Evolutionary conservation across 345 rosid species (phyloP).

Genomic region (Iberis pinnata): DNA sequence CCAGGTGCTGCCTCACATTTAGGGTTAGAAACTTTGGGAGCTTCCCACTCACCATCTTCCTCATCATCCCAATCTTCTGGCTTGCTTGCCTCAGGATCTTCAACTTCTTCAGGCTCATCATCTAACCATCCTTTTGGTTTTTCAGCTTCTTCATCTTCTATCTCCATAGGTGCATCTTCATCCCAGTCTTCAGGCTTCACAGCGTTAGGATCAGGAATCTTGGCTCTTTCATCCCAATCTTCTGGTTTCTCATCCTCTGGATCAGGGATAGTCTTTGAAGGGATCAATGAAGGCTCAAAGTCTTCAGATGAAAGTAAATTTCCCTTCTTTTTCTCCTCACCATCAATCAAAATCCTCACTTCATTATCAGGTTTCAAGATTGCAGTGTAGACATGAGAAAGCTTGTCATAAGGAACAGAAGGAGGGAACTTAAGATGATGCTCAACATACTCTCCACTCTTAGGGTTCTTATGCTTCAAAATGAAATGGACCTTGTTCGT

Average conservation of each 20-base stretch:
- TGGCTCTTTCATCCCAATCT: constrained; percentile 79
- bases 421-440: constrained; percentile 82
- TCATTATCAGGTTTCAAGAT: constrained; percentile 66
- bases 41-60: constrained; percentile 86
- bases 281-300: constrained; percentile 71
- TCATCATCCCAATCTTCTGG: constrained; percentile 93
- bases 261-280: constrained; percentile 70
- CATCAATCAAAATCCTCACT: constrained; percentile 50
- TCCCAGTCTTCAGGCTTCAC: constrained; percentile 83
- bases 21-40: constrained; percentile 67
- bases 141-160: constrained; percentile 61
- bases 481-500: constrained; percentile 86
- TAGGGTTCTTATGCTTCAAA: constrained; percentile 76
- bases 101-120: constrained; percentile 76
- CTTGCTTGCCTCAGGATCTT: constrained; percentile 72
- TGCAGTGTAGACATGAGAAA: constrained; percentile 72
- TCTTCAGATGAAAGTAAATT: constrained; percentile 55
- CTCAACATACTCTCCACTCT: constrained; percentile 61
- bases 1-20: constrained; percentile 63
- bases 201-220: constrained; percentile 64
- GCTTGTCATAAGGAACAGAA: constrained; percentile 70
- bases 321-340: constrained; percentile 68
- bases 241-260: constrained; percentile 77
- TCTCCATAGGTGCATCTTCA: constrained; percentile 81
- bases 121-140: constrained; percentile 83